Percentiles rank a stretch among this genome's conserved stretches.
Conservation (phyloP, 2,329 filamentous ascomycete species). For the Nemania serpens region DNA sequence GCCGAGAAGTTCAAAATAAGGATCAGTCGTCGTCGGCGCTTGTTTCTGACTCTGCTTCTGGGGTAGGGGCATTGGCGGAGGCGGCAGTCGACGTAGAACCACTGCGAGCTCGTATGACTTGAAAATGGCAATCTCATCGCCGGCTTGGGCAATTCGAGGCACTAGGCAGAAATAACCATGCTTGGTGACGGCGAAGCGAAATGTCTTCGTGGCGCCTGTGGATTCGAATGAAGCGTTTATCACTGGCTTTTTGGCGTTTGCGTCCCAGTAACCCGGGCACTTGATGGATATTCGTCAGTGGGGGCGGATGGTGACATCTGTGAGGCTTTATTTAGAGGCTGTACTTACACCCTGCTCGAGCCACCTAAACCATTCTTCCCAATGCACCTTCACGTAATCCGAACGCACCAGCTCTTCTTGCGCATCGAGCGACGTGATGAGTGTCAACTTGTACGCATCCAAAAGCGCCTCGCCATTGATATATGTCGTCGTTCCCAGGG, state of each 20-base stretch:
- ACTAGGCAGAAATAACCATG: conserved; percentile 36
- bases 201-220: conserved; percentile 21
- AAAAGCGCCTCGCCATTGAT: conserved; percentile 20
- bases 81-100: conserved; percentile 17
- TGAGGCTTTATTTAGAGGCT: no score
- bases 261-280: conserved; percentile 24
- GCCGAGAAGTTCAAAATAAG: conserved; percentile 32
- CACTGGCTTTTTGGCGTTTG: background rate
- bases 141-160: conserved; percentile 17
- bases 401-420: conserved; percentile 18
- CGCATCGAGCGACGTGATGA: conserved; percentile 23
- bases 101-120: conserved; percentile 25
- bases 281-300: background rate
- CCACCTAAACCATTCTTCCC: conserved; percentile 23
- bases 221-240: conserved; percentile 25
- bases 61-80: background rate
- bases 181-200: conserved; percentile 32
- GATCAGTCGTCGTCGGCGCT: background rate
- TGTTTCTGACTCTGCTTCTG: background rate
- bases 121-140: conserved; percentile 31
- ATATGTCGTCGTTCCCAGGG: conserved; percentile 1
- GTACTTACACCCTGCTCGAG: conserved; percentile 22
- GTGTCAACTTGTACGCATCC: conserved; percentile 25
- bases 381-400: conserved; percentile 16
- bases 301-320: background rate